Percentiles rank a stretch among this genome's conserved stretches.
Evolutionary conservation across 306 rosid genomes (phyloP).

Genomic region (Ceratonia siliqua): DNA sequence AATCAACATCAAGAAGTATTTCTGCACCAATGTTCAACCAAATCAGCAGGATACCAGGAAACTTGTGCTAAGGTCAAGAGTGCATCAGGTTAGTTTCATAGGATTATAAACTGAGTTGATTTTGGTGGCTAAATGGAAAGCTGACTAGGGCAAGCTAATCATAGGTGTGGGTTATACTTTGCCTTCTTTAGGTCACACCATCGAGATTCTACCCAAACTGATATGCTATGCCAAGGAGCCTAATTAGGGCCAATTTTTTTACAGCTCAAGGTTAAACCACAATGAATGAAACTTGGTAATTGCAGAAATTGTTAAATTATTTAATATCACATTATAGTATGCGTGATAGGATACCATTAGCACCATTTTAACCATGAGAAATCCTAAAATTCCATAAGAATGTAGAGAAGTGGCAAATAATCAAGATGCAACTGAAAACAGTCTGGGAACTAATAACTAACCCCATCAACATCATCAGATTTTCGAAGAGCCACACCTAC

Average conservation of each 20-base stretch:
- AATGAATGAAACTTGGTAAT: constrained; percentile 13
- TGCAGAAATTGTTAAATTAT: constrained; percentile 17
- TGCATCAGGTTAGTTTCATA: constrained; percentile 21
- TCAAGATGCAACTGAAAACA: constrained; percentile 29
- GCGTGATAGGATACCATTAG: not conserved
- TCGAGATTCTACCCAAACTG: not conserved
- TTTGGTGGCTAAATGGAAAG: not conserved
- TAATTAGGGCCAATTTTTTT: not conserved
- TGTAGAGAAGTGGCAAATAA: constrained; percentile 29
- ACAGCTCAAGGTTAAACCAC: constrained; percentile 23
- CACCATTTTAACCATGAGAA: not conserved
- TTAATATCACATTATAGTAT: not conserved
- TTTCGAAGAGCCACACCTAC: constrained; percentile 84
- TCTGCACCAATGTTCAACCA: not conserved
- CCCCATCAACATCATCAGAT: constrained; percentile 91
- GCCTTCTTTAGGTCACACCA: not conserved
- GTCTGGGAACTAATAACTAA: constrained; percentile 48
- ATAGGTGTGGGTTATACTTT: not conserved
- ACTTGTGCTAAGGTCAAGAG: constrained; percentile 1
- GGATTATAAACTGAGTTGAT: constrained; percentile 12
- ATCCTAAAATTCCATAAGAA: constrained; percentile 32
- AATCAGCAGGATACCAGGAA: constrained; percentile 22
- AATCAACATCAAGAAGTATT: constrained; percentile 18
- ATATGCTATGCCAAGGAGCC: not conserved
- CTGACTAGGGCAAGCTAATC: not conserved